These are phyloP conservation scores for Clohesyomyces aquaticus DNA, from an alignment of 495 filamentous ascomycete genomes.

Conservation along the genomic window DNA sequence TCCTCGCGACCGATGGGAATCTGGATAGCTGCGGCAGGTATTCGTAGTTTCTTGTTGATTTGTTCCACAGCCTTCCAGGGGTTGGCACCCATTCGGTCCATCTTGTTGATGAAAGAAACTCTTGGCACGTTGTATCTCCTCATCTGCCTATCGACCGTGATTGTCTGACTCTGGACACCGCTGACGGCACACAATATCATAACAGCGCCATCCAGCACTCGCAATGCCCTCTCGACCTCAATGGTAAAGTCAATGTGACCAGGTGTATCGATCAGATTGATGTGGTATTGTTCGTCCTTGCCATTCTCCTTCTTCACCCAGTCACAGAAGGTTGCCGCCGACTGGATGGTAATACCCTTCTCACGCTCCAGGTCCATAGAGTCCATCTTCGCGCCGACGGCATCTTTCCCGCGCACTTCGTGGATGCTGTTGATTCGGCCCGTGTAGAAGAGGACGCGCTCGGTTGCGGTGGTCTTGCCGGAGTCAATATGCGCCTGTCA, in stretches of 20 bases:
- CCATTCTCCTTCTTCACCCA: slow-evolving; percentile 81
- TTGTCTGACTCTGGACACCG: slow-evolving; percentile 96
- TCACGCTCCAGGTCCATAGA: slow-evolving; percentile 98
- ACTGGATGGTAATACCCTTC: slow-evolving; percentile 99
- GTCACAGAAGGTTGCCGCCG: slow-evolving; percentile 96
- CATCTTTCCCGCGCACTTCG: slow-evolving; percentile 94
- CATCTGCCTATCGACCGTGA: slow-evolving; percentile 99
- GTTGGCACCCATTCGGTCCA: slow-evolving; percentile 99
- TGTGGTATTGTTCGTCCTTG: slow-evolving; percentile 87
- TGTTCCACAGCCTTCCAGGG: slow-evolving; percentile 97
- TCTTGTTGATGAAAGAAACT: slow-evolving; percentile 98
- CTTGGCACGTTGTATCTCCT: slow-evolving; percentile 94
- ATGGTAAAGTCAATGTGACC: slow-evolving; percentile 99
- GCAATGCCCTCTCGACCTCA: slow-evolving; percentile 93
- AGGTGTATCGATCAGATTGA: slow-evolving; percentile 98
- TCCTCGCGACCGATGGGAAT: slow-evolving; percentile 95
- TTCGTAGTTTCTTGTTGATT: slow-evolving; percentile 92
- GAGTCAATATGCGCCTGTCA: slow-evolving; percentile 94
- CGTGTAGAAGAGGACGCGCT: slow-evolving; percentile 98
- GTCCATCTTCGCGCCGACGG: slow-evolving; percentile 99
- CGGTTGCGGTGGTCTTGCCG: slow-evolving; percentile 96
- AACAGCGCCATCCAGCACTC: slow-evolving; percentile 95
- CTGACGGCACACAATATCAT: slow-evolving; percentile 99
- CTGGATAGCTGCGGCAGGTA: slow-evolving; percentile 91
- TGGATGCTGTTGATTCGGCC: slow-evolving; percentile 96